Conservation (phyloP, 2,329 filamentous ascomycete species). For the Penicillium sp. region DNA sequence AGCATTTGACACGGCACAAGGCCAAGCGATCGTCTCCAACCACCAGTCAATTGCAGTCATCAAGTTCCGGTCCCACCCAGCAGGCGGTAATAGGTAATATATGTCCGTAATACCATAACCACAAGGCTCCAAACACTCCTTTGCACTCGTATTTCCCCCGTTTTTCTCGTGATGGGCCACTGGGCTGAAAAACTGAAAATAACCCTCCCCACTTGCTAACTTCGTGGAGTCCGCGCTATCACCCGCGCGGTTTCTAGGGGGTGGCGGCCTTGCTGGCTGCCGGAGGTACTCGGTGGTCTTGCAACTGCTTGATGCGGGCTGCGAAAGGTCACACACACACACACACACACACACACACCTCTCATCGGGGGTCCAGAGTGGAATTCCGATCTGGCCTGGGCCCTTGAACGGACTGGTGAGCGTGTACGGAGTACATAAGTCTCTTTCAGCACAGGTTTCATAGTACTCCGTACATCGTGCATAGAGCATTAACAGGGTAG, state of each 20-base stretch:
- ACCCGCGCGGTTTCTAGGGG: constrained; percentile 41
- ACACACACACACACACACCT: background rate
- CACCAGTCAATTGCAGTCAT: background rate
- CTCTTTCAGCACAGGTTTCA: background rate
- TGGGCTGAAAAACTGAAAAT: constrained; percentile 17
- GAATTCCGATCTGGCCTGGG: constrained; percentile 17
- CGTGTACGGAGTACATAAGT: background rate
- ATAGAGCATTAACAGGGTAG: background rate
- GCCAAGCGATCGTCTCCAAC: constrained; percentile 6
- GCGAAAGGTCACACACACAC: constrained; percentile 6
- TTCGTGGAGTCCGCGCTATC: constrained; percentile 33
- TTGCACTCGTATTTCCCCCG: background rate
- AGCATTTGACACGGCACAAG: constrained; percentile 5
- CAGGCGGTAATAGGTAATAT: background rate
- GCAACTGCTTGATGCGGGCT: constrained; percentile 5
- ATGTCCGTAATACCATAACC: background rate
- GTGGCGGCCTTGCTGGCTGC: constrained; percentile 33
- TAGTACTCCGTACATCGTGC: background rate
- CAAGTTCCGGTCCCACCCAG: background rate
- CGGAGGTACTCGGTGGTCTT: background rate
- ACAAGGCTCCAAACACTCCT: background rate
- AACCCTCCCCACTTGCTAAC: constrained; percentile 15
- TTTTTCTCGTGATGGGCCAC: constrained; percentile 8
- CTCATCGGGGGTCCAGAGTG: constrained; percentile 19
- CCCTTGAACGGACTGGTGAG: background rate